phyloP scores from a whole-genome alignment of 2,329 filamentous ascomycete genomes.

The Alternaria arbusti region DNA sequence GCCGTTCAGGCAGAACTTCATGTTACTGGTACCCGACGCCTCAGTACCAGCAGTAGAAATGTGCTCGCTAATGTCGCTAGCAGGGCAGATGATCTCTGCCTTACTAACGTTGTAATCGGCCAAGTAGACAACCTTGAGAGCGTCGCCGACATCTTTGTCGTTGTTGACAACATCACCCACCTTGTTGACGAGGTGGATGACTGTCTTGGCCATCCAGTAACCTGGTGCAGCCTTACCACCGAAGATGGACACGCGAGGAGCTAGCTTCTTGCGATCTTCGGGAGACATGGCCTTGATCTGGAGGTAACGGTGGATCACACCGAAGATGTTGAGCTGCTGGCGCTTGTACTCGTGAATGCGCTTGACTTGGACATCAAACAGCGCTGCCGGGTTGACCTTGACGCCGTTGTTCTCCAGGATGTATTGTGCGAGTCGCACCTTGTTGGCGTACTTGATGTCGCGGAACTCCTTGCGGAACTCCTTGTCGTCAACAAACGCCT shows the following conservation, averaged over 20 bases:
- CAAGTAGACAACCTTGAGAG: constrained; percentile 95
- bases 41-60: constrained; percentile 98
- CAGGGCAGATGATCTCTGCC: constrained; percentile 93
- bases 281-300: constrained; percentile 83
- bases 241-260: constrained; percentile 91
- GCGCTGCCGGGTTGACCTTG: constrained; percentile 81
- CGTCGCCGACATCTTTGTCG: constrained; percentile 87
- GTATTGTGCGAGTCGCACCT: constrained; percentile 87
- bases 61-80: constrained; percentile 96
- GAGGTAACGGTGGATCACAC: constrained; percentile 93
- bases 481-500: constrained; percentile 83
- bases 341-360: constrained; percentile 99
- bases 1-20: constrained; percentile 99
- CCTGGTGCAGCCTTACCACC: constrained; percentile 97
- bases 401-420: constrained; percentile 84
- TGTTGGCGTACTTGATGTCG: constrained; percentile 96
- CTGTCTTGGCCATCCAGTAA: constrained; percentile 99
- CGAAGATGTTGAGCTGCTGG: constrained; percentile 98
- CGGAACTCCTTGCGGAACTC: constrained; percentile 93
- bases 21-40: constrained; percentile 88
- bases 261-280: constrained; percentile 84
- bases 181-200: constrained; percentile 94
- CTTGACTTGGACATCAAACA: constrained; percentile 99
- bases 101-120: constrained; percentile 99
- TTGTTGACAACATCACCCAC: constrained; percentile 91